These are phyloP conservation scores for Tuctoria greenei DNA, from an alignment of 176 grass and related monocot genomes.

Conservation along the genomic window DNA sequence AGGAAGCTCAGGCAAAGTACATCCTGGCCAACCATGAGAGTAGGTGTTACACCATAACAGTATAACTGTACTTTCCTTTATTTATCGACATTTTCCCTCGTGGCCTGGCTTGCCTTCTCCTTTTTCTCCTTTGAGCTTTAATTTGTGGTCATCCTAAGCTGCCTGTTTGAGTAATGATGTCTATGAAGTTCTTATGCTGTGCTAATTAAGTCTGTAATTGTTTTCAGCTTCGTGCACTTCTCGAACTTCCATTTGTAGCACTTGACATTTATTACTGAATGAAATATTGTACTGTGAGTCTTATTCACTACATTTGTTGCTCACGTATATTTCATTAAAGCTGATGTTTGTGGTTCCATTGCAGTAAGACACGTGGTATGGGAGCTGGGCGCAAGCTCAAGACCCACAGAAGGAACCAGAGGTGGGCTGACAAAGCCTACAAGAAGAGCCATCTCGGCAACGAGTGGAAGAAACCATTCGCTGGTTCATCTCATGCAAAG, in stretches of 20 bases:
- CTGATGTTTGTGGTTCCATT: neutral
- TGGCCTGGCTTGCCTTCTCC: neutral
- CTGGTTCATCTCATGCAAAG: conserved; percentile 77
- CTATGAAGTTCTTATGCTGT: neutral
- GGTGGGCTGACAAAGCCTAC: conserved; percentile 78
- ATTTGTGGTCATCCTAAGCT: neutral
- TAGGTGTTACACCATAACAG: neutral
- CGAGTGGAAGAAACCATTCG: conserved; percentile 85
- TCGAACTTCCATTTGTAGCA: neutral
- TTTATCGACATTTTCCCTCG: neutral
- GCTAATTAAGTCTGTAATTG: neutral
- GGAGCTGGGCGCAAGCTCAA: conserved; percentile 80
- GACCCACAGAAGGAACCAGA: conserved; percentile 67
- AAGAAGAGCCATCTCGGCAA: conserved; percentile 81
- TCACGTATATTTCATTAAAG: neutral
- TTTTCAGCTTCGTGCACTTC: neutral
- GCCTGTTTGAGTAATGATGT: neutral
- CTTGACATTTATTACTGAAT: neutral
- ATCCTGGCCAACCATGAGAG: neutral
- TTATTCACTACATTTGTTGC: neutral
- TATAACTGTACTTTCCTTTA: neutral
- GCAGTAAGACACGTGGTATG: conserved; percentile 77
- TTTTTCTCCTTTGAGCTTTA: neutral
- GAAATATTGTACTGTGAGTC: neutral
- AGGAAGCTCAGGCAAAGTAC: neutral